A percentile compares a stretch with the other conserved stretches of the same genome.
Conservation (phyloP, 768 basidiomycete species). For the Amanita jacksonii region DNA sequence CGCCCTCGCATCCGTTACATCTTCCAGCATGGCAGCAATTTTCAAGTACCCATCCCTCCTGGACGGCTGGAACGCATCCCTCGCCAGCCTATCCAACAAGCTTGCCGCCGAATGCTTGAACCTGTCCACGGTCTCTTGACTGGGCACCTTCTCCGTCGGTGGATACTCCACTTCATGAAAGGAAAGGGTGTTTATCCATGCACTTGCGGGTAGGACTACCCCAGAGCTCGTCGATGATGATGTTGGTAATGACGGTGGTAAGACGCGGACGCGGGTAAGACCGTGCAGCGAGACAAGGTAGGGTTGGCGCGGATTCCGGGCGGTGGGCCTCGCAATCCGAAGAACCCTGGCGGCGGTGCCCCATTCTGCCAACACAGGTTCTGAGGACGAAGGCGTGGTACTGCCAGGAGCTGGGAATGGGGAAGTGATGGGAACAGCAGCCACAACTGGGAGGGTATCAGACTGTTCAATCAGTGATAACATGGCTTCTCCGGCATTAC, state of each 20-base stretch:
- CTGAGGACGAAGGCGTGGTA: conserved; percentile 1
- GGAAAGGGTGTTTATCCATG: conserved; percentile 23
- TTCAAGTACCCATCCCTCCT: conserved; percentile 61
- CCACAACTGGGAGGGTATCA: conserved; percentile 60
- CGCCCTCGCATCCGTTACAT: conserved; percentile 50
- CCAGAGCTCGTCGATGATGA: too few species aligned
- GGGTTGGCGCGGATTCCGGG: conserved; percentile 44
- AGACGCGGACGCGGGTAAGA: conserved; percentile 52
- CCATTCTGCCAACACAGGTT: conserved; percentile 36
- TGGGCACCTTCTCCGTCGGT: conserved; percentile 35
- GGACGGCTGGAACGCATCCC: conserved; percentile 36
- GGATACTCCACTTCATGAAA: conserved; percentile 40
- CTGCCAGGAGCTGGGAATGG: conserved; percentile 4
- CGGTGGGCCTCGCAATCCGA: conserved; percentile 54
- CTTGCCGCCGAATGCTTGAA: conserved; percentile 63
- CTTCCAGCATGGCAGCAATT: conserved; percentile 64
- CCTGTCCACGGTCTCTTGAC: conserved; percentile 45
- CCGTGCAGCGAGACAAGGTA: conserved; percentile 70
- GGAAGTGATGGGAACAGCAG: conserved; percentile 46
- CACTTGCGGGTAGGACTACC: conserved; percentile 19
- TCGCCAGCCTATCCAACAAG: conserved; percentile 56
- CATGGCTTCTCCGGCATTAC: conserved; percentile 52
- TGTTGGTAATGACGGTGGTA: too few species aligned
- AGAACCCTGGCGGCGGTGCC: conserved; percentile 66
- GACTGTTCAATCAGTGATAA: conserved; percentile 60